Conservation (phyloP, 2,329 filamentous ascomycete genomes). For the Metarhizium brunneum region DNA sequence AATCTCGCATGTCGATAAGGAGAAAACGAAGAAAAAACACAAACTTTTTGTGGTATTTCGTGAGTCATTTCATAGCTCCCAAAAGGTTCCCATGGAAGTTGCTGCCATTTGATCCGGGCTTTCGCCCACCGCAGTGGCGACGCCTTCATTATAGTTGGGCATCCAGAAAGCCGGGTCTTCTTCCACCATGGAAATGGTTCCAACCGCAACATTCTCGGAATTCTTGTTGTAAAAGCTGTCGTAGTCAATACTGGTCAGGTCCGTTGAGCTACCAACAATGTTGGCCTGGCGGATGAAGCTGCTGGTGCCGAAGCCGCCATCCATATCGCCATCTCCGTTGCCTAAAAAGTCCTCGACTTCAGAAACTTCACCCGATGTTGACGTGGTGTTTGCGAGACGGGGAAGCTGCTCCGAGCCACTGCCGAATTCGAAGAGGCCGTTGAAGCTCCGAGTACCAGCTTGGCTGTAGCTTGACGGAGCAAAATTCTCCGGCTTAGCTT, state of each 20-base stretch:
- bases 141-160: conserved; percentile 33
- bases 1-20: not conserved
- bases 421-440: conserved; percentile 40
- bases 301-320: conserved; percentile 36
- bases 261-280: conserved; percentile 30
- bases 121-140: conserved; percentile 25
- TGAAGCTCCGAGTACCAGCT: conserved; percentile 39
- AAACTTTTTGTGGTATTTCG: not conserved
- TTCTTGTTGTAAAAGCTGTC: conserved; percentile 46
- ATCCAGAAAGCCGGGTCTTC: conserved; percentile 42
- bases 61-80: conserved; percentile 23
- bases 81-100: conserved; percentile 21
- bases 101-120: conserved; percentile 24
- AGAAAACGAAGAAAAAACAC: conserved; percentile 7
- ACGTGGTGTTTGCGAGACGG: conserved; percentile 45
- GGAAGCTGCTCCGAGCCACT: conserved; percentile 45
- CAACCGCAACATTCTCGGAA: conserved; percentile 27
- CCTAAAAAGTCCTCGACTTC: conserved; percentile 53
- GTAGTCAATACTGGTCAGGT: conserved; percentile 43
- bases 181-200: conserved; percentile 40
- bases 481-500: conserved; percentile 38
- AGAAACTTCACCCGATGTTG: conserved; percentile 58
- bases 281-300: conserved; percentile 36
- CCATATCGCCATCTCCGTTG: conserved; percentile 38
- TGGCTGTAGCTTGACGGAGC: conserved; percentile 47